Percentiles rank a stretch among this genome's conserved stretches.
Evolutionary conservation across 257 asterid species (phyloP).

Genomic region (Solanum lignicaule): DNA sequence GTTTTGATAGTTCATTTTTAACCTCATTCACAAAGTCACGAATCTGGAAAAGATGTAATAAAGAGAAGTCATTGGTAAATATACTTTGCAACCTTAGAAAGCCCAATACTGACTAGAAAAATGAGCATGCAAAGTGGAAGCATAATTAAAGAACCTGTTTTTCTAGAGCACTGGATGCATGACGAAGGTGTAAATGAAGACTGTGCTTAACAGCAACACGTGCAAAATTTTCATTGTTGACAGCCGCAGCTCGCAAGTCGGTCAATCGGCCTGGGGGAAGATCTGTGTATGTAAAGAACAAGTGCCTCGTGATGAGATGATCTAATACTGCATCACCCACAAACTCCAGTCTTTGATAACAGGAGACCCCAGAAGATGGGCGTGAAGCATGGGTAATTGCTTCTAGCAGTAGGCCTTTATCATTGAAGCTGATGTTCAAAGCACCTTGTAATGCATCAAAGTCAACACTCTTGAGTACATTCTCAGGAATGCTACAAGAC

Average conservation of each 20-base stretch:
- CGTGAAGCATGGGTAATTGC: constrained; percentile 99
- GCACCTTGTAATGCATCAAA: constrained; percentile 66
- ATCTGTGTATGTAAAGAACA: constrained; percentile 89
- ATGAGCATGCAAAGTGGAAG: neutral
- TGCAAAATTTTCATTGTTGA: constrained; percentile 93
- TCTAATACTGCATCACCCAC: constrained; percentile 98
- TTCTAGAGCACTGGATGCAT: constrained; percentile 94
- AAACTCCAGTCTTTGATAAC: constrained; percentile 92
- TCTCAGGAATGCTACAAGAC: constrained; percentile 55
- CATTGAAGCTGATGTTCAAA: constrained; percentile 55
- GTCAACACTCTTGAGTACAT: constrained; percentile 58
- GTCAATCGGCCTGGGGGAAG: constrained; percentile 98
- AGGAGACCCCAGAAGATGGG: constrained; percentile 93
- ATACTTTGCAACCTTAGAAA: neutral
- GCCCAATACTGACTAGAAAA: neutral
- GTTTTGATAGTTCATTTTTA: constrained; percentile 56
- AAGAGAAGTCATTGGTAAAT: neutral
- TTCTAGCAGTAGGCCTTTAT: constrained; percentile 71
- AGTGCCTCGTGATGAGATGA: constrained; percentile 87
- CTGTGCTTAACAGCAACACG: constrained; percentile 90
- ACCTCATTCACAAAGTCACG: constrained; percentile 89
- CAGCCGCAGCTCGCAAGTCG: constrained; percentile 98
- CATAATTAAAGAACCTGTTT: constrained; percentile 47
- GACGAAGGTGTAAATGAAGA: constrained; percentile 92
- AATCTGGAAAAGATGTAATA: constrained; percentile 37